Base-by-base conservation (phyloP, 1,284 basidiomycete species). In the Cutaneotrichosporon sp. region DNA sequence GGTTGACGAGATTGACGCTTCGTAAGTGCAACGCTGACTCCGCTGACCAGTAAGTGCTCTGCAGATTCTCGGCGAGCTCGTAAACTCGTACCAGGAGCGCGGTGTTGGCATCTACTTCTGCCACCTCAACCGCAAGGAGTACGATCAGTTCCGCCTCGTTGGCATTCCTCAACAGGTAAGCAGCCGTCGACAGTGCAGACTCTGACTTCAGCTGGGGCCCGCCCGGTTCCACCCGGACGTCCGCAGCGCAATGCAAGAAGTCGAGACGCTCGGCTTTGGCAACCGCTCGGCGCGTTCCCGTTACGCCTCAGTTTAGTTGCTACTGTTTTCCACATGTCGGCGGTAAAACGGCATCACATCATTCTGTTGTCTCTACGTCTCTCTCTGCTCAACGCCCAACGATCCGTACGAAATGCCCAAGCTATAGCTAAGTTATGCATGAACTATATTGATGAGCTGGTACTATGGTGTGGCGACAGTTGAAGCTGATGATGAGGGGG, bases 1-100 rank as follows among this genome's bases (percentile, higher is more conserved):
- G 72, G 85, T 90, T 4, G 88, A 90, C 56, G 80, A 77, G 18
- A 84, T 86, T 57, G 90, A 92, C 69, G 88, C 90, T 10, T 90
- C 87, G 86, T 90, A 67, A 70, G 86, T 79, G 13, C 26, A 30
- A 17, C 14, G 18, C 9, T 21, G 15, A 18, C 20, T 17, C 13
- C 20, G 48, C 52, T 57, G 56, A 57, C 30, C 3, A 10, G 10
- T 45, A 61, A 89, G 87, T 22, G 90, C 91, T 12, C 81, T 85
- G 4, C 88, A 91, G 71, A 90, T 93, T 58, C 82, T 96, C 63
- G 78, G 80, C 56, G 92, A 97, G 69, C 75, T 93, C 2, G 77
- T 86, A 38, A 81, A 84, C 59, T 84, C 86, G 13, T 94, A 61
- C 66, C 85, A 84, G 77, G 74, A 65, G 48, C 85, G 88, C 10